Evolutionary conservation across 768 basidiomycete genomes (phyloP).

Genomic region (Pulveroboletus sp.): DNA sequence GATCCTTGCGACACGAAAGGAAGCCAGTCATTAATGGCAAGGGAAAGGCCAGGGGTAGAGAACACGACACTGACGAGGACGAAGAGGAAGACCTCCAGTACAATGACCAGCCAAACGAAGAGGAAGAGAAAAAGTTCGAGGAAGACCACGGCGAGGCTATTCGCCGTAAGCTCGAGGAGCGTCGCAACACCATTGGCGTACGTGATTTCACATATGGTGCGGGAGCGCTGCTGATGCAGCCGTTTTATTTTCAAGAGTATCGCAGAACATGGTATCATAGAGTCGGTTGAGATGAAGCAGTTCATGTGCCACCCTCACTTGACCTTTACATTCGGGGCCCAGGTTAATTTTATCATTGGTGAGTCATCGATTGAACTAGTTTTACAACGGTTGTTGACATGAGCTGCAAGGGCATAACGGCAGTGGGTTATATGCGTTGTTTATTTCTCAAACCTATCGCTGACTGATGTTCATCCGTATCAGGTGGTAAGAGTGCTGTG

Average conservation of each 20-base stretch:
- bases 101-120: constrained; percentile 41
- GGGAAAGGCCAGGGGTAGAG: constrained; percentile 30
- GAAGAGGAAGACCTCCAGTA: constrained; percentile 34
- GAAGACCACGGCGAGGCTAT: constrained; percentile 55
- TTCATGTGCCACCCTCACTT: constrained; percentile 96
- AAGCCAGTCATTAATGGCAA: constrained; percentile 30
- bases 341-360: constrained; percentile 98
- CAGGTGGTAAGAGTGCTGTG: constrained; percentile 94
- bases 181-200: constrained; percentile 38
- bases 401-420: constrained; percentile 75
- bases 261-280: constrained; percentile 87
- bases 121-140: constrained; percentile 67
- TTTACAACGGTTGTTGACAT: constrained; percentile 1
- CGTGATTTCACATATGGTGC: constrained; percentile 43
- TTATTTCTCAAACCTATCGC: neutral
- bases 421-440: constrained; percentile 52
- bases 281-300: constrained; percentile 80
- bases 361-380: constrained; percentile 15
- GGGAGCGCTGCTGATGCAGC: neutral
- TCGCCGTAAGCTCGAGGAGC: constrained; percentile 50
- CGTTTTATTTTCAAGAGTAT: constrained; percentile 48
- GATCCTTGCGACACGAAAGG: constrained; percentile 24
- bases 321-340: constrained; percentile 82
- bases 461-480: constrained; percentile 3
- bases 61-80: constrained; percentile 27